Conservation (phyloP, 2,329 filamentous ascomycete genomes). For the Claviceps sorghi region DNA sequence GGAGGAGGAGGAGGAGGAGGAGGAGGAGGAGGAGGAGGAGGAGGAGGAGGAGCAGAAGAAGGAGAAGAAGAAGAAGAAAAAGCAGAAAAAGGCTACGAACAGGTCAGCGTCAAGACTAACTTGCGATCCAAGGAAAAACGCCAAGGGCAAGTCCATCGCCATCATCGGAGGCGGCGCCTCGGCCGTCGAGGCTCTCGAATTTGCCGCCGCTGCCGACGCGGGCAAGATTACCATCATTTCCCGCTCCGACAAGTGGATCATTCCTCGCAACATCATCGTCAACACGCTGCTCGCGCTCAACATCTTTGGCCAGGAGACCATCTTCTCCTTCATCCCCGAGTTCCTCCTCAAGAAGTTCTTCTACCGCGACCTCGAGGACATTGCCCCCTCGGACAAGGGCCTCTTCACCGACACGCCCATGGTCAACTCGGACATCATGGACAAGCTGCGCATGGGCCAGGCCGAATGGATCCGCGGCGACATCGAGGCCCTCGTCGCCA, state of each 20-base stretch:
- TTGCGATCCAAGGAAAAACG: conserved; percentile 36
- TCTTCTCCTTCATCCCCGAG: conserved; percentile 66
- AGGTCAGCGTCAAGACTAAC: no score
- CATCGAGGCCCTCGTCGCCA: conserved; percentile 49
- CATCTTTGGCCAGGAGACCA: conserved; percentile 63
- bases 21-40: no score
- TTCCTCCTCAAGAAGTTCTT: conserved; percentile 61
- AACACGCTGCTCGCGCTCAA: conserved; percentile 63
- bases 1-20: no score
- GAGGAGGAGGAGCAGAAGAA: no score
- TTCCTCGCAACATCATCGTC: conserved; percentile 63
- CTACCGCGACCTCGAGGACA: conserved; percentile 64
- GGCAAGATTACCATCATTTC: conserved; percentile 58
- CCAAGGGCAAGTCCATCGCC: conserved; percentile 59
- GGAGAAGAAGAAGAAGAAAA: no score
- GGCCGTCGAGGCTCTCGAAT: conserved; percentile 72
- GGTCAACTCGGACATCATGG: conserved; percentile 71
- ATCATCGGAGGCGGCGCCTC: conserved; percentile 69
- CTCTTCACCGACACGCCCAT: conserved; percentile 77
- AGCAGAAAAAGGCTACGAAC: no score
- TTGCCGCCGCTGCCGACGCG: conserved; percentile 52
- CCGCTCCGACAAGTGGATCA: conserved; percentile 75
- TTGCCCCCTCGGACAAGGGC: conserved; percentile 53
- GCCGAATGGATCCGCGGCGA: conserved; percentile 74
- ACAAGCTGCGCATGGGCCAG: conserved; percentile 55